A percentile compares a stretch with the other conserved stretches of the same genome.
These are phyloP conservation scores for Earliella scabrosa DNA, from an alignment of 1,284 basidiomycete species.

Conservation along the genomic window DNA sequence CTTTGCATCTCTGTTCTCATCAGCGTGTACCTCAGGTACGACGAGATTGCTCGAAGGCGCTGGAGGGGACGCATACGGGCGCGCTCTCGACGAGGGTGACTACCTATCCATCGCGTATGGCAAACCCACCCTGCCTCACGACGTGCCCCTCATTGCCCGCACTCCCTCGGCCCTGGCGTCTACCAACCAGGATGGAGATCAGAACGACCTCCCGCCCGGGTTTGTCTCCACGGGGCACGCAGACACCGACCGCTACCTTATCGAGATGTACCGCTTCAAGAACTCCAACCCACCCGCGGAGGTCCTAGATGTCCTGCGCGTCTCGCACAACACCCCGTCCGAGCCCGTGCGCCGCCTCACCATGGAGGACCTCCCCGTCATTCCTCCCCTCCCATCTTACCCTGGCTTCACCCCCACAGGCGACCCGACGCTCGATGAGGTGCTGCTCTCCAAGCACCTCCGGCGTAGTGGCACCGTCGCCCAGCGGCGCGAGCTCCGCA, in stretches of 20 bases:
- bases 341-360: no score
- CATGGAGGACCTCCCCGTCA: no score
- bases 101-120: neutral
- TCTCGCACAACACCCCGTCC: neutral
- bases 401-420: slow-evolving; percentile 4
- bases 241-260: neutral
- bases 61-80: neutral
- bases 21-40: no score
- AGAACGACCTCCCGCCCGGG: neutral
- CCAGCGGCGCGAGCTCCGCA: no score
- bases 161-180: no score
- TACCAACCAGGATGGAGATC: no score
- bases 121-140: neutral
- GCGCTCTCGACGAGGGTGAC: neutral
- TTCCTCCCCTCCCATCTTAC: neutral
- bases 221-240: neutral
- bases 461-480: no score
- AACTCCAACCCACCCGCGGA: neutral
- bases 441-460: neutral
- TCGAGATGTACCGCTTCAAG: neutral
- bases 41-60: no score
- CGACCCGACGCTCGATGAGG: slow-evolving; percentile 1
- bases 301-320: neutral
- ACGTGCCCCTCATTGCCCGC: neutral
- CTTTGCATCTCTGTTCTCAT: no score